Evolutionary conservation across 495 filamentous ascomycete species (phyloP), one percentile per base, ranked within the genome.

Genomic region (Aspergillus sclerotiicarbonarius): DNA sequence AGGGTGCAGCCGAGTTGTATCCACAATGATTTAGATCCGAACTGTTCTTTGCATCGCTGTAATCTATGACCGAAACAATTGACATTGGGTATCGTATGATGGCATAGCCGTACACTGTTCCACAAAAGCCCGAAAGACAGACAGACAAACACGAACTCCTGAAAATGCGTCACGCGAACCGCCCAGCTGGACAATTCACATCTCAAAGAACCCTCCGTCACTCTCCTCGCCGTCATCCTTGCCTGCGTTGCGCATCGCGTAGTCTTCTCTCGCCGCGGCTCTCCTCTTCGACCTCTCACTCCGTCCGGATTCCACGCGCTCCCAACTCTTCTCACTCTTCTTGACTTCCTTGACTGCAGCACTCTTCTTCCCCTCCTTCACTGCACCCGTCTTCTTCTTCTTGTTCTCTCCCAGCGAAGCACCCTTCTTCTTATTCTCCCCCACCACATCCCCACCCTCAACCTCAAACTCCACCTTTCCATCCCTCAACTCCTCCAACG

Each of bases 191-290:
- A n/a, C 13, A 43, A 44, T 43, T 62, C 54, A 69, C 54, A 68
- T 63, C 56, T 76, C 73, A 32, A 76, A 86, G 67, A 86, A 86
- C 6, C 80, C 83, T 20, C 78, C 83, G 64, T 84, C 83, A 62
- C 80, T 84, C 8, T 77, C 76, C 0, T 82, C 78, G 15, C 72
- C 74, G 8, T 74, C 67, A 47, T 67, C 66, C 18, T 51, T 43
- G 53, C 41, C 32, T 53, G 61, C 35, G 37, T 65, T 57, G 20
- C 54, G 52, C 37, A 60, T 58, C 29, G 48, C 53, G 47, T 55
- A 44, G 33, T 62, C 56, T 32, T 66, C 59, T 15, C 50, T 39
- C 16, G 16, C 31, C 10, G 33, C 33, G 6, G 58, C 47, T n/a
- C 31, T 51, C 35, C 54, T 54, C 50, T 59, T 48, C 52, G 55